Evolutionary conservation across 2,329 filamentous ascomycete species (phyloP), one percentile per base, ranked within the genome.

Genomic region (Aspergillus brunneoviolaceus): DNA sequence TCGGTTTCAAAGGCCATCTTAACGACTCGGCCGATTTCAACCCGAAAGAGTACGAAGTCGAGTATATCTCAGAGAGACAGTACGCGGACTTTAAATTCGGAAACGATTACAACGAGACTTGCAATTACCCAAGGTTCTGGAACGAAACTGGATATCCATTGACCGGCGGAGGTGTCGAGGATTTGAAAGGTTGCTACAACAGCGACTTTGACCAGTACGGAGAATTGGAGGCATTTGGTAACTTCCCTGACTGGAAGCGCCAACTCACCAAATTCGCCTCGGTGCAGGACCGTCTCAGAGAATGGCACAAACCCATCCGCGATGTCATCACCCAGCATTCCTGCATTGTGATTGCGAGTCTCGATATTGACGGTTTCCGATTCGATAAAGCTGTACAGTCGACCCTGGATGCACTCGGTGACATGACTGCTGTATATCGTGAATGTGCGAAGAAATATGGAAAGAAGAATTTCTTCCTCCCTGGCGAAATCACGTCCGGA

Each of bases 181-280:
- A 76, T 10, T 74, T 86, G 64, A 73, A 74, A 3, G 84, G 84
- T 6, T 87, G 85, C 72, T 85, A 82, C 67, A 75, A 86, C 70
- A 85, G 84, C 62, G 85, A 88, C 45, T 88, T 87, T 63, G 84
- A 88, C 66, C 82, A 85, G 71, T 87, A 84, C 62, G 86, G 86
- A 51, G 85, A 88, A 63, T 82, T 83, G n/a, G 83, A 85, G 68
- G 84, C 85, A 48, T 87, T 87, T 64, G 86, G 85, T 61, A 81
- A 85, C 12, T 87, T 82, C 60, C 82, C 84, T 0, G 84, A 87
- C 67, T 88, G 83, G 82, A 76, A 86, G 66, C 82, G 84, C 67
- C 84, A 88, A 69, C 77, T 88, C 39, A 81, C 84, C 21, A 88
- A 88, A 65, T 89, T 88, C 72, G 85, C 85, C 49, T 85, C 82